Conservation (phyloP, 169 alveolate genomes). For the Babesia bovis region DNA sequence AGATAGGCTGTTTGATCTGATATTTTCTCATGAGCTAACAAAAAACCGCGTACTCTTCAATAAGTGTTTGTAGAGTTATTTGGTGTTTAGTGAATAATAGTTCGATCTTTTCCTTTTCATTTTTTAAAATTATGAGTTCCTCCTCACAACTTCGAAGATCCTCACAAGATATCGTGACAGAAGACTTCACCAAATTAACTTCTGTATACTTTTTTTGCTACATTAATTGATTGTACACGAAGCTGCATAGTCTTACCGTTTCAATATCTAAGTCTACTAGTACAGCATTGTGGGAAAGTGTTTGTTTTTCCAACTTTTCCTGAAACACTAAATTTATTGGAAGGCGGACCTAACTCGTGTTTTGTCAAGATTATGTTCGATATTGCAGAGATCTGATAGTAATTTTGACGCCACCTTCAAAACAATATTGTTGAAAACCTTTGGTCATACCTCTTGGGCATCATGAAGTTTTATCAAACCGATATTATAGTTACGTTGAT, state of each 20-base stretch:
- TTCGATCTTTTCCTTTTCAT: neutral
- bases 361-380: neutral
- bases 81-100: neutral
- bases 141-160: neutral
- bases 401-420: neutral
- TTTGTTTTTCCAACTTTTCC: neutral
- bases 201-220: neutral
- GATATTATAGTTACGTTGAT: slow-evolving; percentile 7
- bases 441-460: slow-evolving; percentile 11
- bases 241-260: neutral
- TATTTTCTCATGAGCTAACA: no score
- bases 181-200: no score
- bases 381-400: neutral
- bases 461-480: neutral
- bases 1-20: neutral
- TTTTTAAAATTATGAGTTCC: neutral
- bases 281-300: neutral
- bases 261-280: neutral
- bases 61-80: neutral
- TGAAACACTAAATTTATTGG: neutral
- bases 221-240: neutral
- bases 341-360: neutral
- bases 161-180: no score
- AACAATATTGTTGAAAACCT: neutral
- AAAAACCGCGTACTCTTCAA: slow-evolving; percentile 5